A percentile compares a stretch with the other conserved stretches of the same genome.
Conservation (phyloP, 2,329 filamentous ascomycete species). For the Penicillium sp. region DNA sequence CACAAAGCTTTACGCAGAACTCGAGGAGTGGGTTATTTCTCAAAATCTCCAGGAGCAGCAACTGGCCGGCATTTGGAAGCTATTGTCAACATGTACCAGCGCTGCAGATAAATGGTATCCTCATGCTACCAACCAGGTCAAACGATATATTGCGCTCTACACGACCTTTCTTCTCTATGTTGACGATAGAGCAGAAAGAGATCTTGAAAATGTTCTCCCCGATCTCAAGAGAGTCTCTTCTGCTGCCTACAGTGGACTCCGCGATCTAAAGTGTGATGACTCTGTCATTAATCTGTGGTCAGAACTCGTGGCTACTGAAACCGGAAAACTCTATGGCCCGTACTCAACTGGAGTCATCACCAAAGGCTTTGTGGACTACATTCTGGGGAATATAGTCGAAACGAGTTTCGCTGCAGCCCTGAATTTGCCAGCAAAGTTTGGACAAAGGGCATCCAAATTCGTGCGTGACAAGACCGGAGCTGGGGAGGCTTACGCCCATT, state of each 20-base stretch:
- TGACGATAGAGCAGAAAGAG: not conserved
- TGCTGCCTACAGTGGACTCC: not conserved
- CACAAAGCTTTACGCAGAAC: not conserved
- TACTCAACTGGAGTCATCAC: not conserved
- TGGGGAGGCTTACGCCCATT: not conserved
- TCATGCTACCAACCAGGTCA: not conserved
- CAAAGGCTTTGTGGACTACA: not conserved
- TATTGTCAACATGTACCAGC: not conserved
- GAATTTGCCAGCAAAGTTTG: not conserved
- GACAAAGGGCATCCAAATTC: not conserved
- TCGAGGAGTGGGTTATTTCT: not conserved
- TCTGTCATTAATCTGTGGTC: not conserved
- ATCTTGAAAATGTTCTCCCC: not conserved
- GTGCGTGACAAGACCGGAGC: not conserved
- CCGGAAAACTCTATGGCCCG: not conserved
- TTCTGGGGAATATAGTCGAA: not conserved
- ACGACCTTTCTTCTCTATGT: not conserved
- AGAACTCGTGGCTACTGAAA: not conserved
- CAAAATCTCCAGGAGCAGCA: not conserved
- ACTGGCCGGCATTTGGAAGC: not conserved
- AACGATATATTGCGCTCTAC: not conserved
- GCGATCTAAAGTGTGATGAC: not conserved
- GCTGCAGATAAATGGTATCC: not conserved
- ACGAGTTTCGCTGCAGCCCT: not conserved
- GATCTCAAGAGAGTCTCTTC: not conserved